A percentile compares a stretch with the other conserved stretches of the same genome.
These are phyloP conservation scores for Phycomyces nitens DNA, from an alignment of 192 early-diverging fungal genomes.

Conservation along the genomic window DNA sequence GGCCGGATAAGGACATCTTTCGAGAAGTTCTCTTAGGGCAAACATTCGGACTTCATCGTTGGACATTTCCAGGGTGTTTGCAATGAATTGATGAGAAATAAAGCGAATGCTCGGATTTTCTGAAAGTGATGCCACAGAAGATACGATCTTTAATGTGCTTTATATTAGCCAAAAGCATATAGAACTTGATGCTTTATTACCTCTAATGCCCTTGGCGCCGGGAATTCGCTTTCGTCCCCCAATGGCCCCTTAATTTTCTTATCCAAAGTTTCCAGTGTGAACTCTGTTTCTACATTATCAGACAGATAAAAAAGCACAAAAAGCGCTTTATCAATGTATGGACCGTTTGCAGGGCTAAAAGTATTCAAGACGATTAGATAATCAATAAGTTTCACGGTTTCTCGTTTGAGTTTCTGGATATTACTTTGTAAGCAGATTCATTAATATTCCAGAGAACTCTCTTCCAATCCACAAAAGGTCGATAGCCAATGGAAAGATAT, in stretches of 20 bases:
- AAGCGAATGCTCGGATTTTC: slow-evolving; percentile 38
- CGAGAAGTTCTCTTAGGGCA: slow-evolving; percentile 36
- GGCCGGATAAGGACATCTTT: slow-evolving; percentile 42
- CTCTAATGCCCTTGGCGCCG: neutral
- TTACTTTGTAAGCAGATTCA: slow-evolving; percentile 4
- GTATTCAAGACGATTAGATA: neutral
- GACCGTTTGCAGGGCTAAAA: neutral
- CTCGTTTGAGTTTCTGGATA: neutral
- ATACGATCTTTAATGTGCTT: slow-evolving; percentile 24
- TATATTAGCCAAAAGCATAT: neutral
- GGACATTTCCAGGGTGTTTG: slow-evolving; percentile 31
- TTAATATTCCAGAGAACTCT: slow-evolving; percentile 3
- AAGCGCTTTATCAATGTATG: slow-evolving; percentile 5
- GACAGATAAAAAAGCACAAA: slow-evolving; percentile 9
- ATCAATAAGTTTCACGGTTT: neutral
- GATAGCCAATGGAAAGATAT: neutral
- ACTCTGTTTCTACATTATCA: slow-evolving; percentile 10
- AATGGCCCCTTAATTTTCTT: slow-evolving; percentile 2
- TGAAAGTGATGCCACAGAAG: slow-evolving; percentile 42
- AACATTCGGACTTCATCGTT: slow-evolving; percentile 41
- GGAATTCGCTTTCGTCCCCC: neutral
- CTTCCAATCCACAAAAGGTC: neutral
- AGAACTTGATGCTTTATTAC: neutral
- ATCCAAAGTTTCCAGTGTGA: slow-evolving; percentile 11
- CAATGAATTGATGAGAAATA: slow-evolving; percentile 34